Base-by-base conservation (phyloP, 352 stramenopile genomes). In the Paralagenidium karlingii region DNA sequence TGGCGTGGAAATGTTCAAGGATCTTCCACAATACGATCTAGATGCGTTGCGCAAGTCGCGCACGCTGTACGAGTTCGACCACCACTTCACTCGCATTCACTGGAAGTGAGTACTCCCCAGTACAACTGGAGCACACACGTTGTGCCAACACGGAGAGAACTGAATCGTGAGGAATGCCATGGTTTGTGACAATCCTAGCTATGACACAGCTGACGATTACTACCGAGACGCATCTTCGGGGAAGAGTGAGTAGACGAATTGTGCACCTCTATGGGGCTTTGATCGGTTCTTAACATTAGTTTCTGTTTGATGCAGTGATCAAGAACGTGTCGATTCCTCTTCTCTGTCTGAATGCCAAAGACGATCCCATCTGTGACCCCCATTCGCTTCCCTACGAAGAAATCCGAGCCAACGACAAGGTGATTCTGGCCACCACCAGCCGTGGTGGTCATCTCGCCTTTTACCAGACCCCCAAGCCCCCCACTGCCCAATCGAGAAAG, bases 351-450 rank as follows among this genome's bases (percentile, higher is more conserved):
- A 71, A 59, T 26, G 65, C 65, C 2, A 49, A 69, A 30, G 65
- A 78, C 39, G 65, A 78, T 25, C 62, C 65, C 13, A 75, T 78
- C 40, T 73, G 65, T 31, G 43, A 73, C 4, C 45, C 49, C 38
- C 13, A 30, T 53, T 26, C 58, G 40, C 32, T 53, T 31, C 22
- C 47, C 43, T 34, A 51, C 51, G 13, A 40, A 16, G 46, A 69
- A 18, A 55, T 68, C 2, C 20, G 53, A 29, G 49, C 51, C 11
- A 89, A 81, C 40, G 45, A 58, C 4, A 67, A 79, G 16, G 51
- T 84, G 29, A 75, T 89, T 25, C 45, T 89, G 24, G 76, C 56
- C 21, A 59, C 68, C 24, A 89, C 76, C 21, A 64, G 76, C 21
- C 54, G 40, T 5, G 71, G 76, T 27, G 71, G 71, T 13, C 76